A percentile compares a stretch with the other conserved stretches of the same genome.
Evolutionary conservation across 202 grass and related monocot species (phyloP).

Genomic region (Carex arenaria): DNA sequence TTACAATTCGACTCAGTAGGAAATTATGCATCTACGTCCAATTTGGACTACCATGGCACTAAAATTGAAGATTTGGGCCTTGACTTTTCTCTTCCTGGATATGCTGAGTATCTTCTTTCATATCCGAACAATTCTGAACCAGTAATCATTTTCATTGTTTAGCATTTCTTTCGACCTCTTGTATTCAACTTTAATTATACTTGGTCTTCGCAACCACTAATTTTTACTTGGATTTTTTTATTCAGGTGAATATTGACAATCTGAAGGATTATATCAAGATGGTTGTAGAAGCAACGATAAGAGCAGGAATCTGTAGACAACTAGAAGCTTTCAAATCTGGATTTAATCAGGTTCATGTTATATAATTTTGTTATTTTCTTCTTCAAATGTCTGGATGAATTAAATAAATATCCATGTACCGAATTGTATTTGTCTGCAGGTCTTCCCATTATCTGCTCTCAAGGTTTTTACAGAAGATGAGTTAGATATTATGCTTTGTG

Average conservation of each 20-base stretch:
- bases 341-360: constrained; percentile 78
- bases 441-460: constrained; percentile 68
- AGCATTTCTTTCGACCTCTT: background rate
- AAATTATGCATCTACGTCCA: background rate
- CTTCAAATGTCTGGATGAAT: background rate
- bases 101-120: constrained; percentile 55
- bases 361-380: constrained; percentile 16
- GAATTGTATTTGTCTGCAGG: constrained; percentile 43
- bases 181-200: background rate
- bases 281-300: constrained; percentile 67
- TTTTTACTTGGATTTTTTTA: constrained; percentile 12
- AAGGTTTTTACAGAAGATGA: constrained; percentile 78
- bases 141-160: constrained; percentile 9
- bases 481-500: constrained; percentile 74
- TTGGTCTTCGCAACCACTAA: constrained; percentile 12
- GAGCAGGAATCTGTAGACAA: constrained; percentile 66
- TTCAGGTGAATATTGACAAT: constrained; percentile 67
- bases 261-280: constrained; percentile 72
- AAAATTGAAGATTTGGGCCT: constrained; percentile 67
- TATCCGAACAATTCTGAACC: background rate
- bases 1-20: constrained; percentile 30
- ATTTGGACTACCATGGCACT: constrained; percentile 53
- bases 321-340: constrained; percentile 82
- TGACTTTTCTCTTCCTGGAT: constrained; percentile 87
- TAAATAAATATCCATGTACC: constrained; percentile 13